These are phyloP conservation scores for Malassezia psittaci DNA, from an alignment of 1,284 basidiomycete genomes.

Conservation along the genomic window DNA sequence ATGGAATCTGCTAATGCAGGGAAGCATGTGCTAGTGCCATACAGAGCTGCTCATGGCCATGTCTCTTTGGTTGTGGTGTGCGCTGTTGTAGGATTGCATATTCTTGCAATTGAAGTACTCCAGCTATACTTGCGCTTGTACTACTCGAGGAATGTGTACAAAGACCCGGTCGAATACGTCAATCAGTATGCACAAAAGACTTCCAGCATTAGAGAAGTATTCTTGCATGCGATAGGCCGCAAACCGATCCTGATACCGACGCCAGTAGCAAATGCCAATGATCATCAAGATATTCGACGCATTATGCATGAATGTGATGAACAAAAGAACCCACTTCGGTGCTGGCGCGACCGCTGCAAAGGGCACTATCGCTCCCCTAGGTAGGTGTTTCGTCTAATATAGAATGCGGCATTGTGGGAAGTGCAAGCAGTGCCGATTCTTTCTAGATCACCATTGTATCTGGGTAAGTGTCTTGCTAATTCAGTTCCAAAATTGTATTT, in stretches of 20 bases:
- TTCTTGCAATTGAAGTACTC: neutral
- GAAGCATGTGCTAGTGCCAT: neutral
- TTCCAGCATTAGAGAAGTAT: neutral
- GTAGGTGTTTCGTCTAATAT: neutral
- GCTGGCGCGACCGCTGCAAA: conserved; percentile 11
- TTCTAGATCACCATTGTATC: conserved; percentile 12
- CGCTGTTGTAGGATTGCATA: neutral
- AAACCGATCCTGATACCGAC: neutral
- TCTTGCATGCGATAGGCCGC: neutral
- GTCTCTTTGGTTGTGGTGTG: too few relatives aligned
- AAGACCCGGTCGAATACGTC: neutral
- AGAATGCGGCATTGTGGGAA: conserved; percentile 11
- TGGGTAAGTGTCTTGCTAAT: conserved; percentile 1
- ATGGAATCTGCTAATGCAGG: neutral
- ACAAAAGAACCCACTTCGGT: neutral
- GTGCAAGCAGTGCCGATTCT: conserved; percentile 11
- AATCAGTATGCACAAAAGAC: neutral
- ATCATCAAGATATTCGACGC: neutral
- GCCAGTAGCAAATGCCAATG: neutral
- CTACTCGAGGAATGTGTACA: neutral
- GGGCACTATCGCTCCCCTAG: conserved; percentile 10
- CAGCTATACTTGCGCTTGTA: neutral
- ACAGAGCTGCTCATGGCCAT: neutral
- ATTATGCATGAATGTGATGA: neutral
- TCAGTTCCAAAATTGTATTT: conserved; percentile 5